Evolutionary conservation across 208 protist species (phyloP).

Genomic region (Trypanosoma lewisi): DNA sequence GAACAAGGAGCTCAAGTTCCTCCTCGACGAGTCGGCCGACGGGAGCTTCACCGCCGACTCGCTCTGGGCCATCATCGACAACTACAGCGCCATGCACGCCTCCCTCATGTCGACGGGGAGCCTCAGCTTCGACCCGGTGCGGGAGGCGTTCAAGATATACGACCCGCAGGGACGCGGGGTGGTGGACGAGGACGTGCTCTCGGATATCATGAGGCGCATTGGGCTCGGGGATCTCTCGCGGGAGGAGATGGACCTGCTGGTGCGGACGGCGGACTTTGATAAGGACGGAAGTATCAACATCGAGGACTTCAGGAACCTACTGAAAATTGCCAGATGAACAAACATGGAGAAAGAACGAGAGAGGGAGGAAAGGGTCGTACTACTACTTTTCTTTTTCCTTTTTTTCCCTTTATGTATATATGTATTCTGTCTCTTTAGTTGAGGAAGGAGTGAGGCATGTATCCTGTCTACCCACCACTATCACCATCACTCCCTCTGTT

Average conservation of each 20-base stretch:
- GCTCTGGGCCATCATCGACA: slow-evolving; percentile 87
- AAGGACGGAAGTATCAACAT: slow-evolving; percentile 90
- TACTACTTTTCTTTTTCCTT: slow-evolving; percentile 12
- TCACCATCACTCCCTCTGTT: background rate
- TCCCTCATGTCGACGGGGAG: slow-evolving; percentile 12
- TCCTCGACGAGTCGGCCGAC: slow-evolving; percentile 71
- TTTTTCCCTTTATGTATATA: slow-evolving; percentile 16
- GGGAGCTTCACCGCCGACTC: slow-evolving; percentile 76
- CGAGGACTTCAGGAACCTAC: slow-evolving; percentile 86
- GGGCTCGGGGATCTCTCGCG: slow-evolving; percentile 81
- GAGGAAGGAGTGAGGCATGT: background rate
- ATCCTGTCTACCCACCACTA: no score
- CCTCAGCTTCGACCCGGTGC: slow-evolving; percentile 69
- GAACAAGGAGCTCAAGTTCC: slow-evolving; percentile 92
- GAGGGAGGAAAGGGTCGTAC: background rate
- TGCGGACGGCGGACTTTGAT: slow-evolving; percentile 92
- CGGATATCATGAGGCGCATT: slow-evolving; percentile 82
- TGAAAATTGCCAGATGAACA: slow-evolving; percentile 52
- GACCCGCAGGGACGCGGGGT: slow-evolving; percentile 81
- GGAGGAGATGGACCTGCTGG: slow-evolving; percentile 85
- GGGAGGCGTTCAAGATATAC: slow-evolving; percentile 90
- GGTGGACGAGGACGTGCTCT: slow-evolving; percentile 78
- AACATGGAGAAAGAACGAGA: slow-evolving; percentile 22
- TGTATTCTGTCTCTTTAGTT: background rate
- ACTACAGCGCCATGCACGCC: slow-evolving; percentile 55